Conservation (phyloP, 176 grass and related monocot genomes). For the Saccharum spontaneum region DNA sequence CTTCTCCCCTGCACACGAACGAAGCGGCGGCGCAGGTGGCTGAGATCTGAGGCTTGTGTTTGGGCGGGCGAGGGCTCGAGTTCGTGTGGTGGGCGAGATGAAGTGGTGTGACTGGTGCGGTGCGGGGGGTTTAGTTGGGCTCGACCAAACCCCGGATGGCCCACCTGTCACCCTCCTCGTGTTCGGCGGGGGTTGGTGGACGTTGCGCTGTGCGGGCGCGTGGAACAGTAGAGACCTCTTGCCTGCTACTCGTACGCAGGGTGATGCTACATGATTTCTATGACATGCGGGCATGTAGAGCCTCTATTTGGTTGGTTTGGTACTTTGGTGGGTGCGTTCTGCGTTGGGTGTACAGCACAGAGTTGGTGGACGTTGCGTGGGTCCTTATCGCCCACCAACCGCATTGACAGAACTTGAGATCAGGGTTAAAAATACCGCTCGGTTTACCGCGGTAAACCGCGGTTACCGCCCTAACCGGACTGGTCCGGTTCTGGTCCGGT, state of each 20-base stretch:
- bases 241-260: too few species aligned
- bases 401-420: too few species aligned
- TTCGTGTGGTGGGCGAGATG: not conserved
- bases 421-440: too few species aligned
- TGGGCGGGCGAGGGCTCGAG: constrained; percentile 15
- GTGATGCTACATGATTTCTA: fast-evolving
- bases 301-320: not conserved
- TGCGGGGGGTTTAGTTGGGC: constrained; percentile 6
- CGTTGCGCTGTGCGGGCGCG: not conserved
- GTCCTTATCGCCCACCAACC: constrained; percentile 40
- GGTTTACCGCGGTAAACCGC: too few species aligned
- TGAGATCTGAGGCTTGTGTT: constrained; percentile 47
- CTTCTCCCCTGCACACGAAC: constrained; percentile 1
- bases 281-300: not conserved
- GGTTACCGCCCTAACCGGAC: too few species aligned
- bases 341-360: not conserved
- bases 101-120: not conserved
- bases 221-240: not conserved
- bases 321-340: not conserved
- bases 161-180: not conserved
- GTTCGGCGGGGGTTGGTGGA: constrained; percentile 36
- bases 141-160: constrained; percentile 26
- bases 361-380: not conserved
- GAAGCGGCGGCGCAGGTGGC: not conserved
- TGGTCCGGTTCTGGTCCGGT: too few species aligned